Evolutionary conservation across 169 alveolate genomes (phyloP), one percentile per base, ranked within the genome.

Genomic region (Eimeria zaria): DNA sequence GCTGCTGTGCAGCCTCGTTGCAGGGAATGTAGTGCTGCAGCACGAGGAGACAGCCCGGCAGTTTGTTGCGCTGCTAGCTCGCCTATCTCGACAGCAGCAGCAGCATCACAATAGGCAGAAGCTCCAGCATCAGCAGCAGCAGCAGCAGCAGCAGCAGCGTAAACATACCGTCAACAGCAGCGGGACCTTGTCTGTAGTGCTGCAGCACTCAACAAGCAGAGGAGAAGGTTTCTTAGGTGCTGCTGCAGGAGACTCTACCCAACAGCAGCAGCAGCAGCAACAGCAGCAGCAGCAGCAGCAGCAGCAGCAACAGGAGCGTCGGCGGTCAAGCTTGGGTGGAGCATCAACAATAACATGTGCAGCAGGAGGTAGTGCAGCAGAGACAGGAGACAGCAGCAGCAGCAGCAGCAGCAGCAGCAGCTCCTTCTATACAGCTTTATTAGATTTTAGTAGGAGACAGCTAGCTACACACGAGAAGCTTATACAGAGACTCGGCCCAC

Each of bases 141-240:
- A 84, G 48, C 92, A 33, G 92, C 92, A 33, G 80, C 92, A 84
- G 92, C 92, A 84, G 92, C 92, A 84, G 18, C 76, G 92, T 22
- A 84, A 41, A 41, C 53, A 53, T 41, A 33, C 92, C 14, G 69
- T 53, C 36, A 84, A 55, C 92, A 84, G 80, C 92, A 84, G 36
- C 55, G 92, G 80, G 5, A 78, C 92, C 46, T 39, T 53, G 16
- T 84, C 74, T 22, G 78, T 60, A 22, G 78, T 84, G 92, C 92
- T 84, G 92, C 92, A 84, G 80, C 92, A 84, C 22, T 84, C 78
- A 4, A 78, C 92, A 6, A 60, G 92, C 92, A 84, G 78, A 20
- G 92, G 92, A 39, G 92, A 67, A 27, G 60, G 92, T 62, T 60
- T 53, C 44, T 33, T 84, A 5, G 74, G 51, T 3, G 53, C 48